Conservation (phyloP, 2,329 filamentous ascomycete species). For the Clonostachys chloroleuca region DNA sequence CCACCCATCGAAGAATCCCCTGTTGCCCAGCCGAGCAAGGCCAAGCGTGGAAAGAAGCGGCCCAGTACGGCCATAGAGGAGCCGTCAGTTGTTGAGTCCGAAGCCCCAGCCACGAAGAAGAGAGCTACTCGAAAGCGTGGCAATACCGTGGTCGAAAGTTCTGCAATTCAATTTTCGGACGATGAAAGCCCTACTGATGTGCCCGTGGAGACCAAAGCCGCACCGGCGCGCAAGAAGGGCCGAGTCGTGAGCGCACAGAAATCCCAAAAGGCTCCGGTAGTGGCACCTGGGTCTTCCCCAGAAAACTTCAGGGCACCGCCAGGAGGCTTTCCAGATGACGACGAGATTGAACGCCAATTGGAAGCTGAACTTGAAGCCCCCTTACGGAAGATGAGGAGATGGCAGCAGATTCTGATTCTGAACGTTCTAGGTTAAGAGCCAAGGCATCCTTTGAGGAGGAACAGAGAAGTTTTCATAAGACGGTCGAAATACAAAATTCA, state of each 20-base stretch:
- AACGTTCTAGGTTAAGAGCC: slow-evolving; percentile 15
- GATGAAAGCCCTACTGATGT: slow-evolving; percentile 16
- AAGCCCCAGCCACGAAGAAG: slow-evolving; percentile 54
- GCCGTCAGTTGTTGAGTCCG: slow-evolving; percentile 30
- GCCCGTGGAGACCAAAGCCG: slow-evolving; percentile 13
- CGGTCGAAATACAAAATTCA: slow-evolving; percentile 16
- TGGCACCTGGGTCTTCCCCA: slow-evolving; percentile 42
- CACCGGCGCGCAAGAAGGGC: slow-evolving; percentile 34
- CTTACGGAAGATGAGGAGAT: slow-evolving; percentile 49
- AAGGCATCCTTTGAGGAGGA: slow-evolving; percentile 18
- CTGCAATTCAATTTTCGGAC: slow-evolving; percentile 26
- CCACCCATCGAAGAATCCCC: slow-evolving; percentile 9
- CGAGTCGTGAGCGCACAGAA: slow-evolving; percentile 18
- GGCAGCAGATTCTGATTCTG: slow-evolving; percentile 39
- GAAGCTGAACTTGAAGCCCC: slow-evolving; percentile 59
- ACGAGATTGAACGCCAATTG: slow-evolving; percentile 62
- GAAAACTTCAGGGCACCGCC: slow-evolving; percentile 27
- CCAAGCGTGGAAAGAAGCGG: slow-evolving; percentile 56
- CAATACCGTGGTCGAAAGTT: slow-evolving; percentile 36
- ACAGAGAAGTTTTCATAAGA: background rate
- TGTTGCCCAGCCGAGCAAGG: slow-evolving; percentile 28
- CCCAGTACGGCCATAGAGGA: slow-evolving; percentile 55
- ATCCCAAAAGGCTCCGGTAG: slow-evolving; percentile 38
- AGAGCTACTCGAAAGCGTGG: slow-evolving; percentile 45
- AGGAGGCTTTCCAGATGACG: slow-evolving; percentile 49